Percentiles rank a stretch among this genome's conserved stretches.
Conservation (phyloP, 805 yeast genomes). For the Nakazawaea siamensis region DNA sequence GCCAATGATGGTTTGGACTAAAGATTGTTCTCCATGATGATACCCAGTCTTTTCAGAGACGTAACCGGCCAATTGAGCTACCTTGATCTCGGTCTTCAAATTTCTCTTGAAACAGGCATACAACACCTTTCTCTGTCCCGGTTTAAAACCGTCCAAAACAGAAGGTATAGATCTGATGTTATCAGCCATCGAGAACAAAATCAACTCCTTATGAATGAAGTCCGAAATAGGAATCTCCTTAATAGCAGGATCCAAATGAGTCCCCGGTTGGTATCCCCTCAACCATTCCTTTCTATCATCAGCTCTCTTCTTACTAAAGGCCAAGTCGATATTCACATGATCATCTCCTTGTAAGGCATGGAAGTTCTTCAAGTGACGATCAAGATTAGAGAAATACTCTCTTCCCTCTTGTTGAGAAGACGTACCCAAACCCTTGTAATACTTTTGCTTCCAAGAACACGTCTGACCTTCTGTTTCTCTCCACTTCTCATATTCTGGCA, state of each 20-base stretch:
- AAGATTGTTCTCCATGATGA: constrained; percentile 90
- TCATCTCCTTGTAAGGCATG: constrained; percentile 77
- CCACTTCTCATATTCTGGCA: constrained; percentile 97
- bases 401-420: constrained; percentile 77
- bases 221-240: constrained; percentile 81
- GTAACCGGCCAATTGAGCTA: constrained; percentile 84
- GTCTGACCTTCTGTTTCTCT: constrained; percentile 70
- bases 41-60: constrained; percentile 85
- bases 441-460: constrained; percentile 85
- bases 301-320: constrained; percentile 90
- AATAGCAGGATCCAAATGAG: constrained; percentile 75
- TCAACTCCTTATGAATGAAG: constrained; percentile 90
- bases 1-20: constrained; percentile 85
- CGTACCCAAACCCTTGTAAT: constrained; percentile 98
- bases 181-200: constrained; percentile 94
- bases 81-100: constrained; percentile 71
- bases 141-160: constrained; percentile 90
- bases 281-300: constrained; percentile 98
- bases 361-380: constrained; percentile 78
- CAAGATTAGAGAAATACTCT: constrained; percentile 81
- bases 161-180: constrained; percentile 93
- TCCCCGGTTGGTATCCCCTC: constrained; percentile 84
- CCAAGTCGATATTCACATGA: constrained; percentile 72
- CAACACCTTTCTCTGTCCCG: constrained; percentile 92
- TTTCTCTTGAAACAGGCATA: constrained; percentile 84